These are phyloP conservation scores for Acer negundo DNA, from an alignment of 345 rosid species.

Conservation along the genomic window DNA sequence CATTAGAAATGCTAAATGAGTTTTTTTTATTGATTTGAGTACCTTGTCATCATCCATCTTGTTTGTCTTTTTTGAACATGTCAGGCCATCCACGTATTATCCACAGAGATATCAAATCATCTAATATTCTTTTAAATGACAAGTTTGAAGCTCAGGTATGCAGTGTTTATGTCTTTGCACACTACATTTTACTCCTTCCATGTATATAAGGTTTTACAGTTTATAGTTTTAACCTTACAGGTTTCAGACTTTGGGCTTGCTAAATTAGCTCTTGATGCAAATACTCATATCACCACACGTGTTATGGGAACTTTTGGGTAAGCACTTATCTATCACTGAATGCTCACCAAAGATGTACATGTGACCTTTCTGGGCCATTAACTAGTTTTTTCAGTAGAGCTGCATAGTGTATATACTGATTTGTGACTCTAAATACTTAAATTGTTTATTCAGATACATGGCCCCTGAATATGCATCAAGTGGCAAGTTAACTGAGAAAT, in stretches of 20 bases:
- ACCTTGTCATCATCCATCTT: background rate
- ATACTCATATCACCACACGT: slow-evolving; percentile 89
- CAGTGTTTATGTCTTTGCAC: slow-evolving; percentile 15
- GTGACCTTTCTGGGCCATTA: background rate
- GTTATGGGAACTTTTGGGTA: slow-evolving; percentile 99
- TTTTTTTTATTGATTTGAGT: slow-evolving; percentile 1
- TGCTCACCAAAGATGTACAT: background rate
- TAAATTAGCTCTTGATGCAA: slow-evolving; percentile 81
- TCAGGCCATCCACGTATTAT: slow-evolving; percentile 93
- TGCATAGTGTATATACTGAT: background rate
- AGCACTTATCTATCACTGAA: slow-evolving; percentile 21
- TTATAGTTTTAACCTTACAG: slow-evolving; percentile 42
- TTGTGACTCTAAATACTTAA: slow-evolving; percentile 8
- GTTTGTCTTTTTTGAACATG: slow-evolving; percentile 15
- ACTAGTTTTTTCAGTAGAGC: slow-evolving; percentile 11
- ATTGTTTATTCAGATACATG: slow-evolving; percentile 65
- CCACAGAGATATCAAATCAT: slow-evolving; percentile 96
- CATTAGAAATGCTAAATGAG: background rate
- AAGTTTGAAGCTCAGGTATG: slow-evolving; percentile 85
- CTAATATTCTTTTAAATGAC: slow-evolving; percentile 89
- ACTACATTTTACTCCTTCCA: slow-evolving; percentile 8
- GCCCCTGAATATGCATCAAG: slow-evolving; percentile 99
- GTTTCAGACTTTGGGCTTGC: slow-evolving; percentile 99
- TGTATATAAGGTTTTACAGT: slow-evolving; percentile 23
- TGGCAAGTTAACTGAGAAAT: slow-evolving; percentile 93